Percentiles rank a stretch among this genome's conserved stretches.
Conservation (phyloP, 1,139 yeast species). For the Saccharomycopsis hybrid region DNA sequence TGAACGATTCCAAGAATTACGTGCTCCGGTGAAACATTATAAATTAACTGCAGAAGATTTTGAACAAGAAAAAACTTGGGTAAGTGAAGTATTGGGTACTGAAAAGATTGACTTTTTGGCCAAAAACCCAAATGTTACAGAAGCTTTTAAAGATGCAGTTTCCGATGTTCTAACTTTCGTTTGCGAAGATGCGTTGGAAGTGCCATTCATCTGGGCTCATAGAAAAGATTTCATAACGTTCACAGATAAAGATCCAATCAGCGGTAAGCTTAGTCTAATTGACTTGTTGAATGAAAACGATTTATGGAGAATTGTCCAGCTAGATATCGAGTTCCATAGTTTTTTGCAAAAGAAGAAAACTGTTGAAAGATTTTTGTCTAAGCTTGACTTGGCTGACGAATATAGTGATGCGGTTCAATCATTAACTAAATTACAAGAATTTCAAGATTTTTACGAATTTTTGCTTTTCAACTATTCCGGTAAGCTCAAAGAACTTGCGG, state of each 20-base stretch:
- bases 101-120: conserved; percentile 42
- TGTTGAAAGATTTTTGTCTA: conserved; percentile 50
- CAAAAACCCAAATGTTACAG: conserved; percentile 24
- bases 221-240: conserved; percentile 79
- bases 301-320: conserved; percentile 81
- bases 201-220: conserved; percentile 95
- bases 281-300: conserved; percentile 72
- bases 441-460: conserved; percentile 85
- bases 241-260: conserved; percentile 33
- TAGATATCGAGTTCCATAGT: conserved; percentile 87
- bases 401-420: conserved; percentile 23
- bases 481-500: conserved; percentile 49
- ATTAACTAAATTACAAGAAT: conserved; percentile 67
- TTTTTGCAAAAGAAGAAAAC: conserved; percentile 68
- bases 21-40: conserved; percentile 58
- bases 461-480: conserved; percentile 73
- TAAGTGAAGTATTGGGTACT: conserved; percentile 51
- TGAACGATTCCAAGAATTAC: conserved; percentile 79
- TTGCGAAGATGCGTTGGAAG: conserved; percentile 75
- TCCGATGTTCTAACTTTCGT: conserved; percentile 73
- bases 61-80: conserved; percentile 71
- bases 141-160: conserved; percentile 66
- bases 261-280: conserved; percentile 38
- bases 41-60: conserved; percentile 61
- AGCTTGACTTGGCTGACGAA: conserved; percentile 50